Evolutionary conservation across 1,139 yeast genomes (phyloP).

Genomic region (Eremothecium gossypii): DNA sequence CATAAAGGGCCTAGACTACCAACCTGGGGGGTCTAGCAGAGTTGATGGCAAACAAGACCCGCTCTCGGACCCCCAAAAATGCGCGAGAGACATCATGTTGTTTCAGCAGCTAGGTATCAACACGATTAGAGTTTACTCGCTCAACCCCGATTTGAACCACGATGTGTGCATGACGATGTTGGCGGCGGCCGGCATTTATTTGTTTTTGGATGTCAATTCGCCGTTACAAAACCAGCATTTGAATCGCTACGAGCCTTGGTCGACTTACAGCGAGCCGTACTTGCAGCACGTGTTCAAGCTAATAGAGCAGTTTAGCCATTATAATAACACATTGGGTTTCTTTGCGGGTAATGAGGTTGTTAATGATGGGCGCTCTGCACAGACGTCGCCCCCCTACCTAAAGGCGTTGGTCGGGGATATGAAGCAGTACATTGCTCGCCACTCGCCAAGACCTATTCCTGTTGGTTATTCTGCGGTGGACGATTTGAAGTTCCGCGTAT

Average conservation of each 20-base stretch:
- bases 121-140: conserved; percentile 79
- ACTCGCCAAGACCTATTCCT: conserved; percentile 63
- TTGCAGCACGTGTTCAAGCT: conserved; percentile 69
- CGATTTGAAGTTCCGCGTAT: conserved; percentile 63
- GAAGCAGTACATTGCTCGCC: conserved; percentile 53
- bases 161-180: conserved; percentile 85
- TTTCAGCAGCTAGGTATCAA: conserved; percentile 39
- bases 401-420: conserved; percentile 76
- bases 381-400: conserved; percentile 54
- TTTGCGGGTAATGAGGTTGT: conserved; percentile 93
- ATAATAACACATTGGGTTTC: conserved; percentile 84
- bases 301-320: conserved; percentile 71
- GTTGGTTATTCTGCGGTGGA: conserved; percentile 97
- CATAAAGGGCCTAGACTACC: conserved; percentile 76
- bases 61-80: conserved; percentile 40
- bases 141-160: conserved; percentile 76
- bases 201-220: conserved; percentile 84
- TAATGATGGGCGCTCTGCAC: conserved; percentile 72
- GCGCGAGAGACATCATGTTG: conserved; percentile 53
- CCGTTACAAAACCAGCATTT: conserved; percentile 71
- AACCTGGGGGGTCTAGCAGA: conserved; percentile 81
- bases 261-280: conserved; percentile 60
- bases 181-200: conserved; percentile 86
- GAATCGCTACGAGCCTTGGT: conserved; percentile 85
- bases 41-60: conserved; percentile 44